Conservation (phyloP, 2,329 filamentous ascomycete species). For the Trichoderma arundinaceum region DNA sequence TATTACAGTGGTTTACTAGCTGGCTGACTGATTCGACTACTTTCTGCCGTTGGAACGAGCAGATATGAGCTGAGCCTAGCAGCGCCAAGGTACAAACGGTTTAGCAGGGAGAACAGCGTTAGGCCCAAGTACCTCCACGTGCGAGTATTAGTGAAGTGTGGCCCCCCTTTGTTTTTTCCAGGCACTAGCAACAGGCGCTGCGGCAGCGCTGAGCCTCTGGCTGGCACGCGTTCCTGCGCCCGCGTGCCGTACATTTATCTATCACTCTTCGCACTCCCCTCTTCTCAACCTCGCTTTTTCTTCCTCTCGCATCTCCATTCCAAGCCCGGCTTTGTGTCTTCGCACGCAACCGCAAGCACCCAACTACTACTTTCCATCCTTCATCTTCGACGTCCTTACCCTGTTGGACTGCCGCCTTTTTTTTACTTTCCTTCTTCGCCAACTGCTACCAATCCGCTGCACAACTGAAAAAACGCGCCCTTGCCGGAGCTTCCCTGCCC, state of each 20-base stretch:
- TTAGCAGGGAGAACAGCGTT: not conserved
- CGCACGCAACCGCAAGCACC: slow-evolving; percentile 6
- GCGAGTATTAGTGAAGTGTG: slow-evolving; percentile 7
- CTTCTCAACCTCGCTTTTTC: slow-evolving; percentile 19
- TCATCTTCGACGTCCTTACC: not conserved
- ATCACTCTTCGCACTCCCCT: slow-evolving; percentile 21
- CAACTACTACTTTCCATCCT: not conserved
- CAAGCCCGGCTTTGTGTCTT: slow-evolving; percentile 12
- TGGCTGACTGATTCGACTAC: slow-evolving; percentile 15
- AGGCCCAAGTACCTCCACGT: slow-evolving; percentile 5
- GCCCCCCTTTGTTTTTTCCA: slow-evolving; percentile 11
- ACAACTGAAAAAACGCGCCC: slow-evolving; percentile 12
- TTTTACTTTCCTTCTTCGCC: not conserved
- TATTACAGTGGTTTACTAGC: not conserved
- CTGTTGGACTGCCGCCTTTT: not conserved
- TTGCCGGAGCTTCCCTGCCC: slow-evolving; percentile 16
- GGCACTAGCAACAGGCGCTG: slow-evolving; percentile 8
- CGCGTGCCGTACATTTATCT: slow-evolving; percentile 22
- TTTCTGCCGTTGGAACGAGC: slow-evolving; percentile 6
- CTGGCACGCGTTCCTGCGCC: slow-evolving; percentile 31
- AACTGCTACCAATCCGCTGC: not conserved
- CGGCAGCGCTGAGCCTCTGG: slow-evolving; percentile 20
- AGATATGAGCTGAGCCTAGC: not conserved
- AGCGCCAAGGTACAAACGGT: slow-evolving; percentile 11
- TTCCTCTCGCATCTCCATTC: slow-evolving; percentile 23